Conservation (phyloP, 805 yeast genomes). For the Saccharomycopsis sp. region DNA sequence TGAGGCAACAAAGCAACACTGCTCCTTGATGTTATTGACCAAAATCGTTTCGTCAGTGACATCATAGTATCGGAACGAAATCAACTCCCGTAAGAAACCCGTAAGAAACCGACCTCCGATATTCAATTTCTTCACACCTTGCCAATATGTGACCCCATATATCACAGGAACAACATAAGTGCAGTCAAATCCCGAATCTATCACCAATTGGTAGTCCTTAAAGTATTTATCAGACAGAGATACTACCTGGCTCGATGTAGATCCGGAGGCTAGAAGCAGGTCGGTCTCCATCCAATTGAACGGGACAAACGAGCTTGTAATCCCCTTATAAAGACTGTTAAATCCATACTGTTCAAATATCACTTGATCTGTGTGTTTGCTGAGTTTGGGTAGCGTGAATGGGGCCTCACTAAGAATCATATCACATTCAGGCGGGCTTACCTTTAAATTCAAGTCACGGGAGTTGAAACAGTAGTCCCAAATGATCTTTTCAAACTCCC, state of each 20-base stretch:
- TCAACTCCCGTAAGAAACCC: constrained; percentile 74
- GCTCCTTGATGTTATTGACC: constrained; percentile 80
- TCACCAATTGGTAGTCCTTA: constrained; percentile 65
- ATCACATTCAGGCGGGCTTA: constrained; percentile 42
- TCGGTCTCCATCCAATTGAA: constrained; percentile 40
- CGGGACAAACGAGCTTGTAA: constrained; percentile 55
- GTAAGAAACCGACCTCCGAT: constrained; percentile 83
- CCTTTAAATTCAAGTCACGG: constrained; percentile 31
- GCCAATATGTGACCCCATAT: constrained; percentile 68
- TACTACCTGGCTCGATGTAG: not conserved
- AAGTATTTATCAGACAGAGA: constrained; percentile 22
- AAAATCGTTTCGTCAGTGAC: constrained; percentile 85
- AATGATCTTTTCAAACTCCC: constrained; percentile 83
- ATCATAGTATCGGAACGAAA: constrained; percentile 88
- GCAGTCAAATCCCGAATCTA: constrained; percentile 84
- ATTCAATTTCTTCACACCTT: constrained; percentile 70
- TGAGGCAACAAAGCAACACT: constrained; percentile 59
- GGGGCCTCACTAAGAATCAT: constrained; percentile 76
- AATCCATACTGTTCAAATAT: constrained; percentile 92
- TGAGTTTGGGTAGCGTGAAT: constrained; percentile 71
- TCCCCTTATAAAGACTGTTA: constrained; percentile 58
- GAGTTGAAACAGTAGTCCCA: constrained; percentile 79
- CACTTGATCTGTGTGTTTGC: constrained; percentile 82
- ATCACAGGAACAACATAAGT: constrained; percentile 85
- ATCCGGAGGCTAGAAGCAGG: constrained; percentile 19